Percentiles rank a stretch among this genome's conserved stretches.
Conservation (phyloP, 306 rosid species). For the Rubus parviflorus region DNA sequence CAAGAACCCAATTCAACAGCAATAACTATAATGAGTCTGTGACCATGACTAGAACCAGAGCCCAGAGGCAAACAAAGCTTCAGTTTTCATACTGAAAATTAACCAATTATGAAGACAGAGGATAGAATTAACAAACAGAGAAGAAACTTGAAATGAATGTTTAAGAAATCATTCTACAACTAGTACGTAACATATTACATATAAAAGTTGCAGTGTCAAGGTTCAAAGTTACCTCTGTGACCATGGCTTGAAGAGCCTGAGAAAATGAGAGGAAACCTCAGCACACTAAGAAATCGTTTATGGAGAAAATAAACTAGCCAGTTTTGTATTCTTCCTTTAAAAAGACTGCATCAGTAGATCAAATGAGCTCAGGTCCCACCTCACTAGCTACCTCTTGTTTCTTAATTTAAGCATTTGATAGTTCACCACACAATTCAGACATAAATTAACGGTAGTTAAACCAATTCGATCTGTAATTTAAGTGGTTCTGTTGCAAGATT, state of each 20-base stretch:
- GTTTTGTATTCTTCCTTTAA: slow-evolving; percentile 44
- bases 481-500: neutral
- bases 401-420: slow-evolving; percentile 8
- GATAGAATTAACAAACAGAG: slow-evolving; percentile 20
- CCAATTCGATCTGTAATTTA: slow-evolving; percentile 26
- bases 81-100: slow-evolving; percentile 21
- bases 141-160: neutral
- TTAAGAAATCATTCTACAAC: slow-evolving; percentile 16
- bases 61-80: slow-evolving; percentile 26
- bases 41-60: slow-evolving; percentile 9
- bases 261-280: slow-evolving; percentile 31
- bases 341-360: slow-evolving; percentile 22
- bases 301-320: neutral
- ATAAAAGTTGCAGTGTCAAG: neutral
- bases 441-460: slow-evolving; percentile 21
- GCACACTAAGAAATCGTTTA: neutral
- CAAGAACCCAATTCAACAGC: slow-evolving; percentile 11
- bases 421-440: neutral
- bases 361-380: slow-evolving; percentile 59
- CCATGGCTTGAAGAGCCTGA: slow-evolving; percentile 42
- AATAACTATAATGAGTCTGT: neutral
- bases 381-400: slow-evolving; percentile 13
- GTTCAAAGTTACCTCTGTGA: slow-evolving; percentile 47
- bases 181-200: neutral
- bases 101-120: neutral